Evolutionary conservation across 306 rosid species (phyloP), one percentile per base, ranked within the genome.

Genomic region (Comarum palustre): DNA sequence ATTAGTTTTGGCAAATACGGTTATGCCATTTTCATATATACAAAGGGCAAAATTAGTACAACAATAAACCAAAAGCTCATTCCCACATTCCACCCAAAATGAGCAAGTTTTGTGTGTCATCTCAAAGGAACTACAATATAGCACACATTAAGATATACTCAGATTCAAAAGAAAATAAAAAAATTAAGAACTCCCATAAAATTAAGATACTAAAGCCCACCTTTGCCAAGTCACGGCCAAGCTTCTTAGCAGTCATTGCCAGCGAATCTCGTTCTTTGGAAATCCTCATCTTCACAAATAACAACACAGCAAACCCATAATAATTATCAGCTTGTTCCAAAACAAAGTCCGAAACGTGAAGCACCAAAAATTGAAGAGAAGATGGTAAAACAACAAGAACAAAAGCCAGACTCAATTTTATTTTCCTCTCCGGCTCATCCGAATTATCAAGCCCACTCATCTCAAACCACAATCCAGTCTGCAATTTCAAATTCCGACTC

Each of bases 201-300:
- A 68, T 57, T 50, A 15, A 77, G 63, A 17, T 36, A 22, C 34
- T 13, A 51, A 11, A 59, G 36, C 70, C 54, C 67, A 92, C 98
- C 93, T 90, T 92, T 20, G 96, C 87, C 80, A 88, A 84, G 77
- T 92, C 98, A 60, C 96, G 91, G 78, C 91, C 83, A 20, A 92
- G 84, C 81, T 88, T 92, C 77, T 90, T 92, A 0, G 89, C 77
- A 6, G 91, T 84, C 79, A 85, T 80, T 57, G 90, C 85, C 78
- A 87, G 70, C 43, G 92, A 84, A 85, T 90, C 98, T 45, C 96
- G 82, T 70, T 92, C 98, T 75, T 80, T 87, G 1, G 91, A 75
- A 52, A 92, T 86, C 77, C 60, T 90, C 75, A 38, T 72, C 98
- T 92, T 74, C 73, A 90, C 64, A n/a, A 69, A 15, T 22, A 69